Conservation (phyloP, 129 eudicot species). For the Cynara cardunculus region DNA sequence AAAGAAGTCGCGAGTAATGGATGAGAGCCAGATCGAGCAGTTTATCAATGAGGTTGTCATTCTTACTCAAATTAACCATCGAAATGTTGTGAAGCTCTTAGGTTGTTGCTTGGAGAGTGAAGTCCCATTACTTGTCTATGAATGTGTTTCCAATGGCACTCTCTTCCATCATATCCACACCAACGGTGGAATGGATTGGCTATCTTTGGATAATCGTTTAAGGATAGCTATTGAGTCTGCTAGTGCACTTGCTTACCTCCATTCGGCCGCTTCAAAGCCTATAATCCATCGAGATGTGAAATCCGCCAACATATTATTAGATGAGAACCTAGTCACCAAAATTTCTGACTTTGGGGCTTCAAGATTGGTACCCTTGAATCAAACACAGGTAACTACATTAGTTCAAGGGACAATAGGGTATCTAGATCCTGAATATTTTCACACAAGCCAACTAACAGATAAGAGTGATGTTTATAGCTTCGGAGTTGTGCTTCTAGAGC, state of each 20-base stretch:
- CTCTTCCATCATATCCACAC: constrained; percentile 38
- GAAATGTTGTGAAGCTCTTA: constrained; percentile 41
- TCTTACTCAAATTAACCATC: constrained; percentile 42
- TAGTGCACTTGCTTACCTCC: constrained; percentile 56
- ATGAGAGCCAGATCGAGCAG: constrained; percentile 38
- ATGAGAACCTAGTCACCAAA: constrained; percentile 31
- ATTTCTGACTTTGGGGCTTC: constrained; percentile 51
- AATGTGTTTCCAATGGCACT: constrained; percentile 42
- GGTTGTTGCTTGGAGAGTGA: constrained; percentile 47
- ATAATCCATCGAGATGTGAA: constrained; percentile 59
- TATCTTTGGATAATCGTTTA: constrained; percentile 40
- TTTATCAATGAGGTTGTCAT: constrained; percentile 54
- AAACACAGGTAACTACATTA: constrained; percentile 40
- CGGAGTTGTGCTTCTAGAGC: constrained; percentile 40
- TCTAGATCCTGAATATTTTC: constrained; percentile 62
- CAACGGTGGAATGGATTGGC: constrained; percentile 26
- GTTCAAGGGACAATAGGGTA: constrained; percentile 66
- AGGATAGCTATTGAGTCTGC: constrained; percentile 43
- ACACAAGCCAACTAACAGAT: constrained; percentile 39
- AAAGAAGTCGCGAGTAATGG: constrained; percentile 43
- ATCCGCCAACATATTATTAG: constrained; percentile 43
- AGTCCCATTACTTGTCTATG: constrained; percentile 44
- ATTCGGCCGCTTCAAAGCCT: constrained; percentile 44
- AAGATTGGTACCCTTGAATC: constrained; percentile 39
- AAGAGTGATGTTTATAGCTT: constrained; percentile 51